Evolutionary conservation across 1,284 basidiomycete genomes (phyloP), one percentile per base, ranked within the genome.

Genomic region (Pyrrhoderma noxium): DNA sequence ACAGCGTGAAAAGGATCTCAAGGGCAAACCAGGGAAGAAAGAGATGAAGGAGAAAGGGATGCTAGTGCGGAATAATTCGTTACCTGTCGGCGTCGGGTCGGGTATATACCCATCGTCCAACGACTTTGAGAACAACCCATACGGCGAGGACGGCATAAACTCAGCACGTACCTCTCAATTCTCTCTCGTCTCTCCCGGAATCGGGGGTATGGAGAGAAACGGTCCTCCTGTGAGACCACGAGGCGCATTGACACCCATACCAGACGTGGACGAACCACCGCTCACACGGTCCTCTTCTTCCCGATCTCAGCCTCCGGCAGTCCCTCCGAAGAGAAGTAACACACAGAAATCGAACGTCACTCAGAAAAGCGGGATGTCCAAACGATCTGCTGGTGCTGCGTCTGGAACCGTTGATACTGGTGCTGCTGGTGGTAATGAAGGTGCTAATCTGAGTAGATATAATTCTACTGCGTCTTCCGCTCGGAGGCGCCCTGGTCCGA

Each of bases 1-100:
- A 66, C 72, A 73, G 55, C 73, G 74, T 57, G 80, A 80, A 56
- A 62, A 62, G 51, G 44, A 54, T 13, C n/a, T n/a, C n/a, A 19
- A 35, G 19, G 36, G 36, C 14, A 22, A 18, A 16, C 5, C n/a
- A 5, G 18, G 16, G 25, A 59, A 60, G 48, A 67, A 67, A 74
- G 49, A 61, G 59, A 54, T 31, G 27, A 31, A 31, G 27, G 27
- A 31, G 27, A 31, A 31, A 31, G 27, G 27, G 11, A 31, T 5
- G 58, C 64, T 34, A 13, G 48, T 47, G 37, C 42, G 46, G 42
- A 76, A 59, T 69, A 61, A 58, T 19, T 56, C 60, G 36, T 55
- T 60, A 18, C 58, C 61, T 11, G 53, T 39, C 23, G 31, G 21
- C 14, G 23, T 48, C 4, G 42, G 14, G 2, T n/a, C 45, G n/a